Evolutionary conservation across 768 basidiomycete genomes (phyloP).

Genomic region (Wakefieldia striispora): DNA sequence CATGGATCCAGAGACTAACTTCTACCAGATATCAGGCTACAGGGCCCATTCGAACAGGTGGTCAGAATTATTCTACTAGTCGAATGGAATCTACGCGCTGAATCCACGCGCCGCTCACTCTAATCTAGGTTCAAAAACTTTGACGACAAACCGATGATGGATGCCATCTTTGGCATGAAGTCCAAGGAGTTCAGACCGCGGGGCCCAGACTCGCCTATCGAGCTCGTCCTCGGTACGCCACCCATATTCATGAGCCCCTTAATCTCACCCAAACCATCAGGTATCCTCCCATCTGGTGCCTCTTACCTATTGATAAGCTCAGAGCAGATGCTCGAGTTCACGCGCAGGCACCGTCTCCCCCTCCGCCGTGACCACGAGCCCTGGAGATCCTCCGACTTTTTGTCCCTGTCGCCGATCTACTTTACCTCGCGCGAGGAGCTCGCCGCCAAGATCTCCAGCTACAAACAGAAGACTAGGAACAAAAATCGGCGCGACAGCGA

Average conservation of each 20-base stretch:
- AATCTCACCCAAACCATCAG: slow-evolving; percentile 24
- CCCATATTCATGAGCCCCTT: background rate
- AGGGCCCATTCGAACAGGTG: slow-evolving; percentile 31
- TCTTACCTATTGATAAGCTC: slow-evolving; percentile 44
- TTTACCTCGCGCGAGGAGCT: slow-evolving; percentile 36
- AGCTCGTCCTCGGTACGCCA: slow-evolving; percentile 43
- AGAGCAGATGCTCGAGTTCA: slow-evolving; percentile 30
- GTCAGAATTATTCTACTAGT: background rate
- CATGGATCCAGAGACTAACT: slow-evolving; percentile 18
- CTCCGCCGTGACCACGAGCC: slow-evolving; percentile 4
- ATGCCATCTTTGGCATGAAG: slow-evolving; percentile 24
- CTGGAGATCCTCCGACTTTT: slow-evolving; percentile 31
- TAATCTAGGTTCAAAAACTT: slow-evolving; percentile 26
- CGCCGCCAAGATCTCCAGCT: slow-evolving; percentile 35
- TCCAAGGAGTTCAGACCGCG: slow-evolving; percentile 32
- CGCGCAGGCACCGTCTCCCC: slow-evolving; percentile 13
- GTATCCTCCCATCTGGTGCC: slow-evolving; percentile 42
- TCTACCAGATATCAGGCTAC: slow-evolving; percentile 29
- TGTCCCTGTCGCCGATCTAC: slow-evolving; percentile 48
- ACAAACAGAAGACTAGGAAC: slow-evolving; percentile 40
- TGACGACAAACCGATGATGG: slow-evolving; percentile 37
- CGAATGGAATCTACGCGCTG: background rate
- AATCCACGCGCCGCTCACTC: background rate
- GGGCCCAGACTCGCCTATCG: slow-evolving; percentile 30
- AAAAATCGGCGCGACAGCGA: slow-evolving; percentile 22